These are phyloP conservation scores for Populus trichocarpa DNA, from an alignment of 441 rosid species.

Conservation along the genomic window DNA sequence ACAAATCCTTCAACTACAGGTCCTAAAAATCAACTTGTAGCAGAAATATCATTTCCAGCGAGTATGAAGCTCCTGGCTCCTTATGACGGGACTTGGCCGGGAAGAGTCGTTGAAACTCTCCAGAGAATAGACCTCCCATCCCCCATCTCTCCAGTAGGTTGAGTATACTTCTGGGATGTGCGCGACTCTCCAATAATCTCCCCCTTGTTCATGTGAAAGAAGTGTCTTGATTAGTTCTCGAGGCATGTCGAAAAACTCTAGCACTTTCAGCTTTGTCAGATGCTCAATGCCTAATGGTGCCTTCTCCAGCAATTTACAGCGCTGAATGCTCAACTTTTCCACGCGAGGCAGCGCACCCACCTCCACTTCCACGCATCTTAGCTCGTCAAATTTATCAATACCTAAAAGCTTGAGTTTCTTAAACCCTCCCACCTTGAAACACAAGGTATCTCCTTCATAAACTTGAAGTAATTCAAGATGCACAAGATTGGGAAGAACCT, in stretches of 20 bases:
- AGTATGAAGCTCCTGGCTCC: constrained; percentile 8
- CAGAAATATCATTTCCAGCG: constrained; percentile 9
- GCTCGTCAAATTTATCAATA: constrained; percentile 27
- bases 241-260: constrained; percentile 32
- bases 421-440: constrained; percentile 31
- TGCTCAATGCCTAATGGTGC: constrained; percentile 35
- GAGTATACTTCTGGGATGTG: constrained; percentile 34
- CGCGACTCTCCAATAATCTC: constrained; percentile 22
- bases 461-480: constrained; percentile 35
- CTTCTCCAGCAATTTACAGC: constrained; percentile 22
- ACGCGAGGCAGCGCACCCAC: constrained; percentile 30
- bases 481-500: constrained; percentile 30
- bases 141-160: constrained; percentile 33
- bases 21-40: neutral
- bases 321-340: constrained; percentile 20
- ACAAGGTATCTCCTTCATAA: constrained; percentile 22
- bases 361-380: constrained; percentile 18
- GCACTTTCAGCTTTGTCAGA: constrained; percentile 23
- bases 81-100: constrained; percentile 4
- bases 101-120: constrained; percentile 22
- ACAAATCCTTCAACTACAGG: neutral
- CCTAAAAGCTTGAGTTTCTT: constrained; percentile 31
- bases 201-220: constrained; percentile 17
- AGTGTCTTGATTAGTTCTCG: constrained; percentile 23
- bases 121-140: constrained; percentile 31